These are phyloP conservation scores for Straminergon stramineum DNA, from an alignment of 225 moss, liverwort and hornwort genomes.

Conservation along the genomic window DNA sequence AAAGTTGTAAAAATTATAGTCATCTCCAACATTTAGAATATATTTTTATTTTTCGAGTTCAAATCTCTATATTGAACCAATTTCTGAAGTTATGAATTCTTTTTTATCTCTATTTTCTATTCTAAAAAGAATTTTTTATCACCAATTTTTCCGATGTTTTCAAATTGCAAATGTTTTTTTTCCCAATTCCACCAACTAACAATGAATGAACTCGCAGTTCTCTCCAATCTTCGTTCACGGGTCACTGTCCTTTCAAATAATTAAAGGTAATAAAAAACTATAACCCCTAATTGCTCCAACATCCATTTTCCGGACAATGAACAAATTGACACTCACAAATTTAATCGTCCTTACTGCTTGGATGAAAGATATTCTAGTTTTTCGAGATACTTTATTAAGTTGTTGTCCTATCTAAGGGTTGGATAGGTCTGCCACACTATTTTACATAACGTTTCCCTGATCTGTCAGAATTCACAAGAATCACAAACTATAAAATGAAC, in stretches of 20 bases:
- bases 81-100: accelerated
- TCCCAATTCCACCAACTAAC: accelerated
- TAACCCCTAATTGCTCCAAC: too few species aligned
- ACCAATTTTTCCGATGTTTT: accelerated
- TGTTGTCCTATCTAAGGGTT: too few species aligned
- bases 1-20: background rate
- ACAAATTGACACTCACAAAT: too few species aligned
- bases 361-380: too few species aligned
- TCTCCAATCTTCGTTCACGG: accelerated
- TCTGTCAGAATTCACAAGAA: too few species aligned
- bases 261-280: background rate
- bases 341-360: too few species aligned
- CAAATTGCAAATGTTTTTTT: too few species aligned
- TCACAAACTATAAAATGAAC: background rate
- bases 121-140: background rate
- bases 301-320: too few species aligned
- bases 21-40: accelerated
- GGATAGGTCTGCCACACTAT: background rate
- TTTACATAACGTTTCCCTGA: background rate
- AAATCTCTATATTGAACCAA: accelerated
- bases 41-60: background rate
- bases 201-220: background rate
- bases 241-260: background rate
- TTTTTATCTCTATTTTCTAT: background rate
- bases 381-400: too few species aligned